phyloP scores from a whole-genome alignment of 2,329 filamentous ascomycete genomes.

The Tetracladium maxilliforme region DNA sequence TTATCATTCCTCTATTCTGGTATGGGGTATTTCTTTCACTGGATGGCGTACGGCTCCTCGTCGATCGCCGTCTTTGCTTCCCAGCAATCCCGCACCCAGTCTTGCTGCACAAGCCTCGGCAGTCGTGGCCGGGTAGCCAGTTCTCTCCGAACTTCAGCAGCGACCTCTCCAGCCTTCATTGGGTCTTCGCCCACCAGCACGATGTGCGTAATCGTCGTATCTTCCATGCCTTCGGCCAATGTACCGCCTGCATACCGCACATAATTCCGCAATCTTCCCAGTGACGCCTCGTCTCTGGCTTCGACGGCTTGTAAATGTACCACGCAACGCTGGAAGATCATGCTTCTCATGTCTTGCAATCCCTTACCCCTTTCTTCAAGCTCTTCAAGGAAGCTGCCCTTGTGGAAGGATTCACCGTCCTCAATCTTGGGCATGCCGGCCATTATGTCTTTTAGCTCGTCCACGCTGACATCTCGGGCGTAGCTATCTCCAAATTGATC shows the following conservation, averaged over 20 bases:
- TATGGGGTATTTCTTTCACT: no score
- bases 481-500: conserved; percentile 80
- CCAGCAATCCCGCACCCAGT: conserved; percentile 76
- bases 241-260: conserved; percentile 56
- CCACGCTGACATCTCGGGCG: conserved; percentile 47
- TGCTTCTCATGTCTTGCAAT: conserved; percentile 26
- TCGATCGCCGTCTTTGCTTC: conserved; percentile 62
- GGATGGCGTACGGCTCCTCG: conserved; percentile 52
- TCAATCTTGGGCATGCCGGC: conserved; percentile 32
- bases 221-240: conserved; percentile 32
- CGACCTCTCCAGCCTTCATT: no score
- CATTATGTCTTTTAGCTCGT: conserved; percentile 44
- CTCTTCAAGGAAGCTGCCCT: conserved; percentile 31
- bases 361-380: conserved; percentile 40
- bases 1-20: no score
- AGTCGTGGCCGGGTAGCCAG: conserved; percentile 29
- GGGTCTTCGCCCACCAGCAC: no score
- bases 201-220: conserved; percentile 54
- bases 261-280: conserved; percentile 29
- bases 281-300: conserved; percentile 5
- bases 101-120: conserved; percentile 52
- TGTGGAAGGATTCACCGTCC: conserved; percentile 22
- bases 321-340: conserved; percentile 33
- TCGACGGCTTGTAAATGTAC: conserved; percentile 22
- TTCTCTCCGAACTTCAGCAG: conserved; percentile 22